Percentiles rank a stretch among this genome's conserved stretches.
phyloP scores from a whole-genome alignment of 768 basidiomycete genomes.

The Termitomyces sp. region DNA sequence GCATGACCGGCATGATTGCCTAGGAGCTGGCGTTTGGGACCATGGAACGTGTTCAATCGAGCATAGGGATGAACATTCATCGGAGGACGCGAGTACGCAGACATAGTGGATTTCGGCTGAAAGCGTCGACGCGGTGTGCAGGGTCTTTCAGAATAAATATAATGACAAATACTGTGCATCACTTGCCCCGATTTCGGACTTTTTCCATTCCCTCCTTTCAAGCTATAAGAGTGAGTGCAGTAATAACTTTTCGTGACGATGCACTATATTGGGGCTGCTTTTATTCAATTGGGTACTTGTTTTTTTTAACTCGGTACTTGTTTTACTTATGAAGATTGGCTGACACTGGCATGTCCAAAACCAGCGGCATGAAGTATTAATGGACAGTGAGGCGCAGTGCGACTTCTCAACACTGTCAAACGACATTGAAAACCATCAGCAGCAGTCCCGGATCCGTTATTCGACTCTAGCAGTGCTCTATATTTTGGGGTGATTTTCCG shows the following conservation, averaged over 20 bases:
- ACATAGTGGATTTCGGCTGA: neutral
- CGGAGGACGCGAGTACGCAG: neutral
- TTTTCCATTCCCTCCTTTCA: neutral
- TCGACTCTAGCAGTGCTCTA: neutral
- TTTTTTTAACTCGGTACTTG: too few relatives aligned
- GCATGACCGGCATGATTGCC: constrained; percentile 54
- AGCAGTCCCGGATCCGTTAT: neutral
- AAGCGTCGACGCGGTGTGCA: neutral
- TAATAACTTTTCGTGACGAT: neutral
- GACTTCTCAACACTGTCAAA: neutral
- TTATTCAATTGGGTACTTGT: neutral
- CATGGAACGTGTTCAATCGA: constrained; percentile 46
- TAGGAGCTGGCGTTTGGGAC: constrained; percentile 50
- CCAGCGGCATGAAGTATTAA: neutral
- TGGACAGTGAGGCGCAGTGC: too few relatives aligned
- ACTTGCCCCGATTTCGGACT: constrained; percentile 1
- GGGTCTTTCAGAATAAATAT: neutral
- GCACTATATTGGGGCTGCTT: neutral
- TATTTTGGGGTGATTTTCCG: neutral
- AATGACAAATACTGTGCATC: neutral
- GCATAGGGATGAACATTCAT: constrained; percentile 22
- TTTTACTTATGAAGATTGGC: too few relatives aligned
- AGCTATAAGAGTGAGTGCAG: too few relatives aligned
- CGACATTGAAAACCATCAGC: neutral
- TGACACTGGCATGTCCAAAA: too few relatives aligned